Base-by-base conservation (phyloP, 345 rosid genomes). In the Brassica rapa region DNA sequence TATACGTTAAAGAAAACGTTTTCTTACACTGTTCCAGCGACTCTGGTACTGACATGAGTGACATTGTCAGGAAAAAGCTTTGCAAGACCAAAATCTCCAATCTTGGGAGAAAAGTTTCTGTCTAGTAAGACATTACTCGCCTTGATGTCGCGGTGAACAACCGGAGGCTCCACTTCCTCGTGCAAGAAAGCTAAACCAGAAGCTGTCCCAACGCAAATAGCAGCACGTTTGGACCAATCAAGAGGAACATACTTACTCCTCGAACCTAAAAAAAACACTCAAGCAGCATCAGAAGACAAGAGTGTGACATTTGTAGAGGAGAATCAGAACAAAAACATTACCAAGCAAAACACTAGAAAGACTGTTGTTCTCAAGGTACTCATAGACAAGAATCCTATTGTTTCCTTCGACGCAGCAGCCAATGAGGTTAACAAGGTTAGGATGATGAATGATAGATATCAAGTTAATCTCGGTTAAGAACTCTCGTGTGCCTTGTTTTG, bases 71-170 rank as follows among this genome's bases (percentile, higher is more conserved):
- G 97, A 79, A 94, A 94, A 62, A 94, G 97, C 84, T 94, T 94
- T 32, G 98, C 98, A 89, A 94, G 74, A 35, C 98, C 98, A 21
- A 94, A 94, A 81, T 94, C 97, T 67, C 98, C 98, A 56, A 94
- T 94, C 81, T 94, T 94, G 16, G 98, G 97, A 76, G 84, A 81
- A 64, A 89, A 89, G 61, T 91, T 83, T 73, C 60, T 53, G 84
- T 94, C 97, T 32, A 94, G 91, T 68, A 94, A 96, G 81, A 94
- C 83, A 78, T 92, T 94, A 84, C 97, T 91, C 23, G 97, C 96
- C 84, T 94, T 94, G 79, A 94, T 91, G 82, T 94, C 98, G 77
- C 98, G 88, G 63, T 94, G 98, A 71, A 94, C 98, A 77, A 94
- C 90, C 72, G 60, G 97, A 2, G 97, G 97, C 19, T 81, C 86